These are phyloP conservation scores for Daedaleopsis nitida DNA, from an alignment of 768 basidiomycete genomes.

Conservation along the genomic window DNA sequence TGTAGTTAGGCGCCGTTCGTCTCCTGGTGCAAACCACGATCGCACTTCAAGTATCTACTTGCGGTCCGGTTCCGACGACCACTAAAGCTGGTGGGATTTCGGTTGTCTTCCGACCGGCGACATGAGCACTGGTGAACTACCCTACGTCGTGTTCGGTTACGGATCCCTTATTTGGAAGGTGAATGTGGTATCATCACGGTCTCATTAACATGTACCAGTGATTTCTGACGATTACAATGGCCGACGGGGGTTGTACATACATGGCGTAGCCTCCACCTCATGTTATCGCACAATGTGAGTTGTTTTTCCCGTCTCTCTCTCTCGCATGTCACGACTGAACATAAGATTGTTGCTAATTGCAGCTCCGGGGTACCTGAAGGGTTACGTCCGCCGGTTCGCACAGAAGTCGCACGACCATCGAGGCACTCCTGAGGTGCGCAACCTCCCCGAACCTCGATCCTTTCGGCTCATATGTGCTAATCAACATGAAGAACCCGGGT, in stretches of 20 bases:
- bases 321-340: too few species aligned
- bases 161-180: slow-evolving; percentile 94
- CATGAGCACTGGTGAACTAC: slow-evolving; percentile 6
- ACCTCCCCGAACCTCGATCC: neutral
- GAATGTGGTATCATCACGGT: slow-evolving; percentile 7
- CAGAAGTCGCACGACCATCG: slow-evolving; percentile 93
- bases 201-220: neutral
- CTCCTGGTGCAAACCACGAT: too few species aligned
- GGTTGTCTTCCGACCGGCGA: neutral
- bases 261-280: slow-evolving; percentile 76
- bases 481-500: slow-evolving; percentile 63
- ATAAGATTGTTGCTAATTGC: neutral
- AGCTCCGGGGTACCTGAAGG: slow-evolving; percentile 87
- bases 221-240: neutral
- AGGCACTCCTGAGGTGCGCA: slow-evolving; percentile 76
- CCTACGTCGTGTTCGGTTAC: slow-evolving; percentile 87
- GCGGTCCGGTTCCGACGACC: neutral
- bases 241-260: neutral
- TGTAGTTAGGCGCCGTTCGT: neutral
- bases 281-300: slow-evolving; percentile 65
- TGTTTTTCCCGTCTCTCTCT: neutral
- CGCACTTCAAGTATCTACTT: too few species aligned
- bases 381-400: slow-evolving; percentile 87
- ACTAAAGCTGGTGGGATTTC: too few species aligned
- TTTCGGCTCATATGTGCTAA: too few species aligned